Evolutionary conservation across 495 filamentous ascomycete genomes (phyloP).

Genomic region (Oidiodendron maius): DNA sequence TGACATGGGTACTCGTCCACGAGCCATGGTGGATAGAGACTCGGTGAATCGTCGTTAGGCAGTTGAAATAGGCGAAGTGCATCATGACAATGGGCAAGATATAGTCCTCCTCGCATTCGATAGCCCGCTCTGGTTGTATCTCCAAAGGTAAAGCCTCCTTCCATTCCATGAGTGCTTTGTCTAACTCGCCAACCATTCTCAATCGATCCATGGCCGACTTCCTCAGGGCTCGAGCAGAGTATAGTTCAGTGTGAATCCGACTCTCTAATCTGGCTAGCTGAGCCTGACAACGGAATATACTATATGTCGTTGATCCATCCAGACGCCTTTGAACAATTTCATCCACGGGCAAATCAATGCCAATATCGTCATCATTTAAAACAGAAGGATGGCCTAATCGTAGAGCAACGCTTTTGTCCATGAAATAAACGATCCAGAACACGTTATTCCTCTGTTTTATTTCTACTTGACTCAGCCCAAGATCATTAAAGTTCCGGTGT

Average conservation of each 20-base stretch:
- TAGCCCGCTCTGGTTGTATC: background rate
- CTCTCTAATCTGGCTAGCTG: background rate
- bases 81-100: slow-evolving; percentile 2
- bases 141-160: background rate
- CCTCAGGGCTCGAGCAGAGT: slow-evolving; percentile 1
- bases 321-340: background rate
- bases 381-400: slow-evolving; percentile 5
- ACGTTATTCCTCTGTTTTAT: slow-evolving; percentile 23
- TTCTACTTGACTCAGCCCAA: slow-evolving; percentile 13
- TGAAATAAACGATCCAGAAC: slow-evolving; percentile 28
- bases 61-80: slow-evolving; percentile 9
- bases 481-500: slow-evolving; percentile 16
- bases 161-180: slow-evolving; percentile 7
- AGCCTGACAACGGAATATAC: background rate
- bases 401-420: slow-evolving; percentile 7
- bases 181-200: background rate
- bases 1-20: background rate
- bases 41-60: slow-evolving; percentile 1
- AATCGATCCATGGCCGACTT: slow-evolving; percentile 1
- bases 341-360: slow-evolving; percentile 1
- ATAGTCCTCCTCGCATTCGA: background rate
- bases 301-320: background rate
- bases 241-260: slow-evolving; percentile 4
- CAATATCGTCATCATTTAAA: slow-evolving; percentile 11
- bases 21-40: background rate